Conservation (phyloP, 371 early-diverging fungal genomes). For the Nosema muscidifuracis region DNA sequence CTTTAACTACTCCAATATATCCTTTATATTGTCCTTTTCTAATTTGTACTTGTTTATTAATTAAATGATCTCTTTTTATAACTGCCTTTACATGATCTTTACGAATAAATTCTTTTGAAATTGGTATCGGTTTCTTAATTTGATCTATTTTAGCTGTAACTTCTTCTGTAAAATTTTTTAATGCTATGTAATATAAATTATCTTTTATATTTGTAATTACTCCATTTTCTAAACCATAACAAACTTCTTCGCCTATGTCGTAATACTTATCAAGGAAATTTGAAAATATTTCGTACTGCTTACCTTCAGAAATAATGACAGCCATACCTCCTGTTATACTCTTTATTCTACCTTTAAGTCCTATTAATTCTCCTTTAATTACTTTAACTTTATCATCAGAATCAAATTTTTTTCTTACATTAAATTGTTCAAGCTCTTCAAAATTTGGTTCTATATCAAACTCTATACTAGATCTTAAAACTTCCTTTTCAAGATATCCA, state of each 20-base stretch:
- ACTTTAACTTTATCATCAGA: conserved; percentile 80
- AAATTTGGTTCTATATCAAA: conserved; percentile 75
- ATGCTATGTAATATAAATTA: conserved; percentile 64
- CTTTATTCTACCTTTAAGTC: conserved; percentile 71
- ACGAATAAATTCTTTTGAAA: conserved; percentile 65
- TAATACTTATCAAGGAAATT: conserved; percentile 74
- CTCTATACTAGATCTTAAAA: conserved; percentile 71
- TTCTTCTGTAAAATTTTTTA: conserved; percentile 56
- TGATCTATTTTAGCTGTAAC: conserved; percentile 50
- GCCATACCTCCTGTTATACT: conserved; percentile 65
- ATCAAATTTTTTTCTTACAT: conserved; percentile 69
- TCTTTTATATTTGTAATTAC: conserved; percentile 74
- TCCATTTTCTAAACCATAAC: conserved; percentile 64
- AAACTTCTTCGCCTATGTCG: conserved; percentile 70
- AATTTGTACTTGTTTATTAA: conserved; percentile 77
- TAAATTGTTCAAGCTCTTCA: conserved; percentile 67
- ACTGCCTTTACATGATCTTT: not conserved
- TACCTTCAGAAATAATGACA: conserved; percentile 66
- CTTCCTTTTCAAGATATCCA: conserved; percentile 78
- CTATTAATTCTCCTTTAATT: conserved; percentile 75
- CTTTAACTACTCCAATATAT: conserved; percentile 86
- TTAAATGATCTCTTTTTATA: conserved; percentile 67
- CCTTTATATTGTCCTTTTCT: conserved; percentile 87
- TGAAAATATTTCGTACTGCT: conserved; percentile 32
- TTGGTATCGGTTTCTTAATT: conserved; percentile 66